These are phyloP conservation scores for Knoxdaviesia proteae DNA, from an alignment of 2,329 filamentous ascomycete species.

Conservation along the genomic window DNA sequence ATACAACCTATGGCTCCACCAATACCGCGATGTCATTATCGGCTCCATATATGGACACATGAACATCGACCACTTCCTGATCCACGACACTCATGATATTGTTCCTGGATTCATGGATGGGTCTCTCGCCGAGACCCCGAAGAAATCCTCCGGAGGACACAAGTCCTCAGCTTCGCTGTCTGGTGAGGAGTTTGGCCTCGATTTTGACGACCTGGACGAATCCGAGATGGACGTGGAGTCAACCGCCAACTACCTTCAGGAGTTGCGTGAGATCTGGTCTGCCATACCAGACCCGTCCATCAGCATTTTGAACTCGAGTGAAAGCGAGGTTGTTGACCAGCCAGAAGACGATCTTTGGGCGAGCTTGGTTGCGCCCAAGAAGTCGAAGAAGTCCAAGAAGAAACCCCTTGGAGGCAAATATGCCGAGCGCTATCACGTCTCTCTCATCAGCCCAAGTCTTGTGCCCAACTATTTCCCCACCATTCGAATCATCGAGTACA, in stretches of 20 bases:
- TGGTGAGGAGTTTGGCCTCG: slow-evolving; percentile 50
- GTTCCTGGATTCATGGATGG: slow-evolving; percentile 14
- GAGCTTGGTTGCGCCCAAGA: slow-evolving; percentile 5
- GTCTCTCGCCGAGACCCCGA: no score
- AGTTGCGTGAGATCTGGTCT: slow-evolving; percentile 54
- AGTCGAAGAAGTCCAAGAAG: slow-evolving; percentile 25
- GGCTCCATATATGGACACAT: slow-evolving; percentile 77
- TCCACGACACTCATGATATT: slow-evolving; percentile 69
- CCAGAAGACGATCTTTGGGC: slow-evolving; percentile 10
- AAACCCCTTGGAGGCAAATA: slow-evolving; percentile 56
- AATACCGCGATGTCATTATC: slow-evolving; percentile 78
- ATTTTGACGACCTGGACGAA: slow-evolving; percentile 26
- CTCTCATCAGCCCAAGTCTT: slow-evolving; percentile 65
- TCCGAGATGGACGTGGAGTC: slow-evolving; percentile 7
- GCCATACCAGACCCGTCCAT: not conserved
- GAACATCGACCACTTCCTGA: slow-evolving; percentile 94
- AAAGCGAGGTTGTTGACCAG: slow-evolving; percentile 6
- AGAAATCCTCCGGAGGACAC: no score
- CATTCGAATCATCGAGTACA: slow-evolving; percentile 83
- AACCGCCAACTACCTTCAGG: slow-evolving; percentile 57
- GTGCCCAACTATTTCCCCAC: slow-evolving; percentile 88
- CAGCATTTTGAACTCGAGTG: not conserved
- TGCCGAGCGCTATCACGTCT: slow-evolving; percentile 68
- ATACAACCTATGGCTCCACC: slow-evolving; percentile 74
- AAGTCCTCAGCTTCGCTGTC: no score